phyloP scores from a whole-genome alignment of 805 yeast genomes.

The Kodamaea nitidulidarum region DNA sequence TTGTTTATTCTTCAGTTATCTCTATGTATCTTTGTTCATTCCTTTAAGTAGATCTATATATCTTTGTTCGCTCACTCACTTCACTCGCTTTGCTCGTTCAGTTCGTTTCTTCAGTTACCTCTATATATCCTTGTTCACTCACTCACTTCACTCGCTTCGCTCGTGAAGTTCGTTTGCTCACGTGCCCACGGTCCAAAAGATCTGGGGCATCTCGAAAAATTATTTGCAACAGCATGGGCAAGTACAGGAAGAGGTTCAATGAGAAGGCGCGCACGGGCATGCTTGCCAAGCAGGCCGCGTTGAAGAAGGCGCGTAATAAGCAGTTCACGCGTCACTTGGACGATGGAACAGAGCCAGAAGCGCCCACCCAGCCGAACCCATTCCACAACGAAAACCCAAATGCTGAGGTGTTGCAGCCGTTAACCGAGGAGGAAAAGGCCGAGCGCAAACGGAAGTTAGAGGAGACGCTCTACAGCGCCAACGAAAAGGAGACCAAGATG shows the following conservation, averaged over 20 bases:
- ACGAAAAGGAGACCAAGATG: conserved; percentile 57
- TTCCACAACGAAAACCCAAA: conserved; percentile 43
- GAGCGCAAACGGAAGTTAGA: conserved; percentile 62
- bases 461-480: conserved; percentile 53
- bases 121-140: no score
- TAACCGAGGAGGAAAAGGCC: conserved; percentile 59
- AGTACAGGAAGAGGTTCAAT: conserved; percentile 73
- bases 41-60: no score
- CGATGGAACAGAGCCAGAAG: conserved; percentile 20
- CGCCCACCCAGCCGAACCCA: conserved; percentile 2
- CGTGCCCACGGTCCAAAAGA: neutral
- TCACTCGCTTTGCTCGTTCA: no score
- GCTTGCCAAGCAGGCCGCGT: conserved; percentile 70
- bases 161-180: no score
- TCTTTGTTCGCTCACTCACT: no score
- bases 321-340: conserved; percentile 54
- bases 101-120: no score
- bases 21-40: no score
- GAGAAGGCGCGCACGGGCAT: conserved; percentile 84
- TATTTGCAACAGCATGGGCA: conserved; percentile 57
- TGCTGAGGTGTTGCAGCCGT: conserved; percentile 57
- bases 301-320: conserved; percentile 65
- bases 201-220: conserved; percentile 3
- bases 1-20: no score
- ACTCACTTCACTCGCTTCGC: no score